Evolutionary conservation across 1,284 basidiomycete genomes (phyloP).

Genomic region (Ganoderma leucocontextum): DNA sequence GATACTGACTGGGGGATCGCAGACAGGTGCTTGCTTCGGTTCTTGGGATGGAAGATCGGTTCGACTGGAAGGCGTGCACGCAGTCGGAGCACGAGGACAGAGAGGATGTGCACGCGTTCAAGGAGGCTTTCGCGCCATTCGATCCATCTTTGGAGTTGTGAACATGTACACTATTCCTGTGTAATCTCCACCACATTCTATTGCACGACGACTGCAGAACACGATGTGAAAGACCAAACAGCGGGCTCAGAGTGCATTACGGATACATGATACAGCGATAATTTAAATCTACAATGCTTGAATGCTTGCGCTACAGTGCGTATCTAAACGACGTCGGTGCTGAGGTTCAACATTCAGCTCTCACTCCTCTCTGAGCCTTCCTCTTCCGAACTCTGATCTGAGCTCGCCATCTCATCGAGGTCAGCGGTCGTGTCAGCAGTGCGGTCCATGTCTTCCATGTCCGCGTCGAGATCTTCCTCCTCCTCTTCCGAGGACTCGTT

Average conservation of each 20-base stretch:
- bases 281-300: background rate
- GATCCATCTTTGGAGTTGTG: constrained; percentile 54
- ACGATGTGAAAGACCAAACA: background rate
- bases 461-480: constrained; percentile 67
- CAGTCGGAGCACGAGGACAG: constrained; percentile 85
- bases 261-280: background rate
- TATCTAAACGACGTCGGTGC: background rate
- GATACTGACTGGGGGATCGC: constrained; percentile 19
- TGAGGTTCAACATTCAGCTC: background rate
- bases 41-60: constrained; percentile 76
- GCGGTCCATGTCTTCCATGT: constrained; percentile 78
- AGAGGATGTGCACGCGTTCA: constrained; percentile 83
- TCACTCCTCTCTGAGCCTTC: constrained; percentile 22
- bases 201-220: background rate
- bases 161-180: background rate
- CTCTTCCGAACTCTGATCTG: constrained; percentile 27
- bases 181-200: background rate
- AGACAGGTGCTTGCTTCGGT: constrained; percentile 84
- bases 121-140: constrained; percentile 80
- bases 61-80: constrained; percentile 91
- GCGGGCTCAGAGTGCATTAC: no score
- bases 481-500: constrained; percentile 46
- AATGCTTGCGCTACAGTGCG: background rate
- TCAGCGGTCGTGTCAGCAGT: constrained; percentile 51
- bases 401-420: constrained; percentile 39